phyloP scores from a whole-genome alignment of 495 filamentous ascomycete species.

The Trichoderma orchidacearum region DNA sequence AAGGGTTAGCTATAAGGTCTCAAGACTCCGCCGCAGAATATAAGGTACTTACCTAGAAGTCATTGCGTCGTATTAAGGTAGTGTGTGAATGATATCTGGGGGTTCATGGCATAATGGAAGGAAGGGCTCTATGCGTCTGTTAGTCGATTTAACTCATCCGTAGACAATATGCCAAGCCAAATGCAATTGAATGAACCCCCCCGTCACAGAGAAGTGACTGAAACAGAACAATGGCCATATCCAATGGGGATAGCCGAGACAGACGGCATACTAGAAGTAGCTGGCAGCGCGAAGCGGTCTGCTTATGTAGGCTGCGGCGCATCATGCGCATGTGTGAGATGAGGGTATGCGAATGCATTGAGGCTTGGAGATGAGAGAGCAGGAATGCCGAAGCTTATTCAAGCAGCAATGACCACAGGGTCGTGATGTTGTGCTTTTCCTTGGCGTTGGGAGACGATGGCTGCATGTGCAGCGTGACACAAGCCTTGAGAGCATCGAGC shows the following conservation, averaged over 20 bases:
- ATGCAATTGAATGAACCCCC: too few relatives aligned
- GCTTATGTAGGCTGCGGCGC: background rate
- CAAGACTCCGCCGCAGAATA: conserved; percentile 6
- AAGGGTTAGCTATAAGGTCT: conserved; percentile 11
- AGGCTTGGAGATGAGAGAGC: background rate
- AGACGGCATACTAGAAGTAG: background rate
- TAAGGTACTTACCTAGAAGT: conserved; percentile 34
- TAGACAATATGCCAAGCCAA: background rate
- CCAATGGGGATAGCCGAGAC: background rate
- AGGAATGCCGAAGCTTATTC: background rate
- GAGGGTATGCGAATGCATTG: background rate
- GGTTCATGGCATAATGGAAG: background rate
- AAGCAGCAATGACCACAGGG: background rate
- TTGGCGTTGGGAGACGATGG: background rate
- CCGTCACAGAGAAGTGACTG: background rate
- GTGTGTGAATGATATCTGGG: background rate
- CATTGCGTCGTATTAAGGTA: conserved; percentile 18
- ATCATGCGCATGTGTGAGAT: background rate
- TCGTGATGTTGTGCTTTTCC: background rate
- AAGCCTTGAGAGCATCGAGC: background rate
- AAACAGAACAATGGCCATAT: background rate
- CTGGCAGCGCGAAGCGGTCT: background rate
- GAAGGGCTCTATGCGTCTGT: background rate
- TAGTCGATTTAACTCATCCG: background rate
- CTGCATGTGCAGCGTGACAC: background rate